phyloP scores from a whole-genome alignment of 768 basidiomycete species.

The Russula vinacea region DNA sequence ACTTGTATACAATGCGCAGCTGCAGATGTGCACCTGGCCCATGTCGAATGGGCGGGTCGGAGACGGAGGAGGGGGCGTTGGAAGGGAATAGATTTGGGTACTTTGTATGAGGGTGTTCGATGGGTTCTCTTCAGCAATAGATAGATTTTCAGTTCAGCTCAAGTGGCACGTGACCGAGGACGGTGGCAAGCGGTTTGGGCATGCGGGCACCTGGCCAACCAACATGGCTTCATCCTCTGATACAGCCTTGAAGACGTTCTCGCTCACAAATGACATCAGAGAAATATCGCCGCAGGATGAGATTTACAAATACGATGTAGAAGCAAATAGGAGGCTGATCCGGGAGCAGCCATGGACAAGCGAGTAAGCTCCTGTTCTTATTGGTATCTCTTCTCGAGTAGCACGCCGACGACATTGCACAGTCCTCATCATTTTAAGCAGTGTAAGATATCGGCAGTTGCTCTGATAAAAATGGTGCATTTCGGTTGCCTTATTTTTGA shows the following conservation, averaged over 20 bases:
- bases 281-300: slow-evolving; percentile 74
- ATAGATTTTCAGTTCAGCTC: slow-evolving; percentile 23
- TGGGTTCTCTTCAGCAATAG: slow-evolving; percentile 53
- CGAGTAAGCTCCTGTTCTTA: slow-evolving; percentile 56
- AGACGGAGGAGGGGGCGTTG: neutral
- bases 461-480: slow-evolving; percentile 89
- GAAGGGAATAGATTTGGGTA: slow-evolving; percentile 26
- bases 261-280: slow-evolving; percentile 63
- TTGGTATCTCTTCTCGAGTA: slow-evolving; percentile 7
- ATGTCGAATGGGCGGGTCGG: neutral
- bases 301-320: slow-evolving; percentile 72
- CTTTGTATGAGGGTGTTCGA: slow-evolving; percentile 44
- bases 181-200: neutral
- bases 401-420: slow-evolving; percentile 15
- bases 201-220: neutral
- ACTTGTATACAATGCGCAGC: slow-evolving; percentile 8
- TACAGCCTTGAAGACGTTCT: slow-evolving; percentile 71
- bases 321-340: slow-evolving; percentile 63
- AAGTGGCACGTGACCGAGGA: slow-evolving; percentile 10
- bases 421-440: slow-evolving; percentile 81
- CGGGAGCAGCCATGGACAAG: slow-evolving; percentile 77
- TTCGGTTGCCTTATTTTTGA: neutral
- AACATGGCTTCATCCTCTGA: slow-evolving; percentile 41
- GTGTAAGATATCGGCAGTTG: slow-evolving; percentile 94
- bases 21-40: neutral